Conservation (phyloP, 192 early-diverging fungal species). For the Umbelopsis sp. region DNA sequence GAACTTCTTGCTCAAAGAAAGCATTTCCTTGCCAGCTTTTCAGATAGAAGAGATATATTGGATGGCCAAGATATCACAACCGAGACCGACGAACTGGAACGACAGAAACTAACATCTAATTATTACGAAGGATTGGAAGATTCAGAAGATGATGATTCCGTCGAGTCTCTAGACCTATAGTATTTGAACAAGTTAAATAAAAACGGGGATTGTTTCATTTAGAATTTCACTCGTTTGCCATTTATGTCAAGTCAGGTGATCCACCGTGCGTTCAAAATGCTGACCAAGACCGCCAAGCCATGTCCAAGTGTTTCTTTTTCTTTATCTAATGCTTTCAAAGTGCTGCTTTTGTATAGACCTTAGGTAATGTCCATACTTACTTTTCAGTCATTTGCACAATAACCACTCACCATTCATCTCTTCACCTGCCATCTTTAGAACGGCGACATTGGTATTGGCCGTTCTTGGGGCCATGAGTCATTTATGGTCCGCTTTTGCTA, state of each 20-base stretch:
- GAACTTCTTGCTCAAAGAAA: constrained; percentile 7
- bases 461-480: constrained; percentile 31
- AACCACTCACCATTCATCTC: neutral
- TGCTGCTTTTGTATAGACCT: constrained; percentile 38
- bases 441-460: constrained; percentile 34
- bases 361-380: constrained; percentile 25
- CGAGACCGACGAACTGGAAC: neutral
- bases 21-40: constrained; percentile 28
- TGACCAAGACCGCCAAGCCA: constrained; percentile 10
- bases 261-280: neutral
- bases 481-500: constrained; percentile 29
- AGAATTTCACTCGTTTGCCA: neutral
- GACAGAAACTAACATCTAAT: neutral
- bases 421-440: constrained; percentile 10
- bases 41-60: constrained; percentile 20
- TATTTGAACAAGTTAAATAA: neutral
- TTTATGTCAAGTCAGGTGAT: neutral
- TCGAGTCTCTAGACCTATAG: constrained; percentile 8
- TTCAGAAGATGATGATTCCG: constrained; percentile 1
- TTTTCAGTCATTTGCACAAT: neutral
- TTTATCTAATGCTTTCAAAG: constrained; percentile 28
- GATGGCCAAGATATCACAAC: constrained; percentile 7
- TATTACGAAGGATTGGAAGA: constrained; percentile 1
- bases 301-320: neutral
- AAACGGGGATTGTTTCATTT: neutral